Conservation (phyloP, 2,329 filamentous ascomycete genomes). For the Dothistroma septosporum region DNA sequence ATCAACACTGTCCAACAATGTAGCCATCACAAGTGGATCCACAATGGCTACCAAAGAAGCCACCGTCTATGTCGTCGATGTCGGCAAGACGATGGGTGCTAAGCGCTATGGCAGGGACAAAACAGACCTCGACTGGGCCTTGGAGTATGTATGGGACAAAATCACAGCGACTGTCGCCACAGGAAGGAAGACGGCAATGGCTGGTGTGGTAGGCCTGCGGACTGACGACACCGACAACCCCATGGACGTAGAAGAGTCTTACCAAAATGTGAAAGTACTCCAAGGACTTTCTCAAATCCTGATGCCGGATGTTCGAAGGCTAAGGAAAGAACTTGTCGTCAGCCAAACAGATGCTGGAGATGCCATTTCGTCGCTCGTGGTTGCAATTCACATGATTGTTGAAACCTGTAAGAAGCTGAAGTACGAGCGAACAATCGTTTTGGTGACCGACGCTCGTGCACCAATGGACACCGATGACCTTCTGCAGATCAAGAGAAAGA, state of each 20-base stretch:
- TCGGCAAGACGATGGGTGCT: constrained; percentile 79
- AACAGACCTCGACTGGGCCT: constrained; percentile 80
- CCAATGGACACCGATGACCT: constrained; percentile 68
- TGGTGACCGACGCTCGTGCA: constrained; percentile 78
- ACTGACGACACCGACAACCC: constrained; percentile 71
- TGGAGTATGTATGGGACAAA: constrained; percentile 94
- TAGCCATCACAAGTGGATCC: constrained; percentile 1
- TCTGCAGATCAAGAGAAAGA: constrained; percentile 64
- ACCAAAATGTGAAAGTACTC: constrained; percentile 75
- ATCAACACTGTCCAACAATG: constrained; percentile 2
- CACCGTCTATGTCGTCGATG: constrained; percentile 84
- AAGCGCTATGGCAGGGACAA: constrained; percentile 65
- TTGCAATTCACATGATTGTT: constrained; percentile 83
- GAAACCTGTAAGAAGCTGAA: constrained; percentile 76
- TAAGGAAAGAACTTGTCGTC: constrained; percentile 62
- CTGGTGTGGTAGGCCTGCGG: constrained; percentile 78
- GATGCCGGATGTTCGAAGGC: constrained; percentile 64
- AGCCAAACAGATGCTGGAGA: constrained; percentile 70
- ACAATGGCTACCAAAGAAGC: constrained; percentile 92
- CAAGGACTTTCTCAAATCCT: constrained; percentile 59
- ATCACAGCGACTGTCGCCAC: constrained; percentile 67
- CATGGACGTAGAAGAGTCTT: constrained; percentile 64
- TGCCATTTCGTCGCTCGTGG: constrained; percentile 76
- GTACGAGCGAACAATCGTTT: constrained; percentile 72
- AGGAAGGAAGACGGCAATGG: constrained; percentile 68